Conservation (phyloP, 352 stramenopile species). For the Pythium insidiosum region DNA sequence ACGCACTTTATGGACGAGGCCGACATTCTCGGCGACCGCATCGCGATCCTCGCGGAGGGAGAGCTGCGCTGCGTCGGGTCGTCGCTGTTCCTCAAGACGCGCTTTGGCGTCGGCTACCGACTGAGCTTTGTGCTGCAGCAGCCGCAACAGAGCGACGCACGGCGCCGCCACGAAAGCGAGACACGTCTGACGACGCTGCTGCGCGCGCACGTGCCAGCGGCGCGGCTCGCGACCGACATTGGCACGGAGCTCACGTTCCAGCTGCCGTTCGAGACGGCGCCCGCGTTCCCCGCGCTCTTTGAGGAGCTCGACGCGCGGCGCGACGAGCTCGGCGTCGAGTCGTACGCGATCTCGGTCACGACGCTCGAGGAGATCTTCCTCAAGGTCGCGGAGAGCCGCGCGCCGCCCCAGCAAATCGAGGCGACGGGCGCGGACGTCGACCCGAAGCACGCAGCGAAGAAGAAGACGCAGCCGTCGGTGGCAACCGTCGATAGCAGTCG, state of each 20-base stretch:
- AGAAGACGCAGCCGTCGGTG: conserved; percentile 3
- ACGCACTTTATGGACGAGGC: conserved; percentile 93
- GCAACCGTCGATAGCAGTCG: neutral
- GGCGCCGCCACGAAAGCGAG: neutral
- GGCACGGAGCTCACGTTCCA: conserved; percentile 75
- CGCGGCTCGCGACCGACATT: conserved; percentile 41
- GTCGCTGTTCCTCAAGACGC: conserved; percentile 77
- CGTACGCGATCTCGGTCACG: conserved; percentile 73
- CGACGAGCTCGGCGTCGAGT: conserved; percentile 25
- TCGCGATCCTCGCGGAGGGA: conserved; percentile 86
- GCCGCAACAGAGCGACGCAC: neutral
- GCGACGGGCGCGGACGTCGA: neutral
- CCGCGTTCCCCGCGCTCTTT: conserved; percentile 65
- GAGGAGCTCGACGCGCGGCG: conserved; percentile 47
- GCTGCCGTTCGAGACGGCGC: conserved; percentile 50
- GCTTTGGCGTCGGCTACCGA: conserved; percentile 69
- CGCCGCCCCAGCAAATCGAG: conserved; percentile 1
- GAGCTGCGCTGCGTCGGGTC: conserved; percentile 44
- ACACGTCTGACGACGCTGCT: conserved; percentile 19
- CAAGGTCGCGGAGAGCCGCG: conserved; percentile 52
- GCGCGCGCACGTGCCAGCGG: conserved; percentile 23
- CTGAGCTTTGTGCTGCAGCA: conserved; percentile 36
- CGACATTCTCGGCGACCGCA: conserved; percentile 86
- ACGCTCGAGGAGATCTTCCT: conserved; percentile 89
- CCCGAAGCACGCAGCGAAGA: neutral